Percentiles rank a stretch among this genome's conserved stretches.
These are phyloP conservation scores for Plasmodium knowlesi DNA, from an alignment of 169 alveolate genomes.

Conservation along the genomic window DNA sequence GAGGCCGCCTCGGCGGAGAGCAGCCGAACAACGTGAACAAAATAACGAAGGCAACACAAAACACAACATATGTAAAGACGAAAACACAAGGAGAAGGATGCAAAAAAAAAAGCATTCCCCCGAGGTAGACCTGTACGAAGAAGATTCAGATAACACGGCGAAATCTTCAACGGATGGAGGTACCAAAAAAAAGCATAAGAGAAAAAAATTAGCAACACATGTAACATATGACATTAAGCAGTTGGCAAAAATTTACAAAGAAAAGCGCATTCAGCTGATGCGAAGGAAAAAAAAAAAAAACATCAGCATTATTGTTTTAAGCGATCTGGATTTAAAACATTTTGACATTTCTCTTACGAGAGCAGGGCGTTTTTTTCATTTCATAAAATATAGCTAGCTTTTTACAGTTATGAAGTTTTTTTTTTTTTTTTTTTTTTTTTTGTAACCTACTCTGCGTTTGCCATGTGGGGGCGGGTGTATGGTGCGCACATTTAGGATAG, in stretches of 20 bases:
- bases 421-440: not conserved
- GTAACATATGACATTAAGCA: constrained; percentile 39
- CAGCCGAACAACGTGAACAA: not conserved
- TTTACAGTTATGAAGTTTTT: not conserved
- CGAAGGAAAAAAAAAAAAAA: constrained; percentile 38
- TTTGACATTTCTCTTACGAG: constrained; percentile 51
- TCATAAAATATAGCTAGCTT: constrained; percentile 25
- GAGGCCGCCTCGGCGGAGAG: not conserved
- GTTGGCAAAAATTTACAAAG: constrained; percentile 58
- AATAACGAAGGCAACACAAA: not conserved
- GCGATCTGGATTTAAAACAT: constrained; percentile 30
- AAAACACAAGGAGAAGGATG: not conserved
- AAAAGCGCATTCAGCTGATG: not conserved
- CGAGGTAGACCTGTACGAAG: not conserved
- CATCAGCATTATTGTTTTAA: constrained; percentile 58
- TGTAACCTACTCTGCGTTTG: not conserved
- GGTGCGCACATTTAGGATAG: not conserved
- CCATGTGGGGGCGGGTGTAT: not conserved
- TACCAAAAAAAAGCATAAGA: not conserved
- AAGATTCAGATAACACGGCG: not conserved
- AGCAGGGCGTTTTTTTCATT: constrained; percentile 73
- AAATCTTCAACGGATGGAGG: not conserved
- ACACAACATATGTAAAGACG: not conserved
- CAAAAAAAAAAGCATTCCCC: not conserved
- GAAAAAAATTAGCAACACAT: constrained; percentile 8